Evolutionary conservation across 306 rosid genomes (phyloP).

Genomic region (Dalbergia oliveri): DNA sequence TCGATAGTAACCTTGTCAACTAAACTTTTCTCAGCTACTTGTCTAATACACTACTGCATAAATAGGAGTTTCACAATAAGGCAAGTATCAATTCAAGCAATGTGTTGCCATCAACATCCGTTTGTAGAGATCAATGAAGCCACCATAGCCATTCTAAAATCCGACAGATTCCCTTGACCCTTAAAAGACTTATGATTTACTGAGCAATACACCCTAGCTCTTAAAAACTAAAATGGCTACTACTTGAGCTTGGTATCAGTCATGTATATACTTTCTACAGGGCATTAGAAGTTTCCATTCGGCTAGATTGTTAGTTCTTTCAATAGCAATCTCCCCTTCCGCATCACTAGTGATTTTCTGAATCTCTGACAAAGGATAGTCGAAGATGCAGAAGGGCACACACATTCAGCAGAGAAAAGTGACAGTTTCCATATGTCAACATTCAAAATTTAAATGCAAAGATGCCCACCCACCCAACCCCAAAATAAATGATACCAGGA

Average conservation of each 20-base stretch:
- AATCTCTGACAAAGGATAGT: slow-evolving; percentile 13
- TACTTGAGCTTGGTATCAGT: slow-evolving; percentile 4
- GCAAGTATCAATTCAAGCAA: slow-evolving; percentile 29
- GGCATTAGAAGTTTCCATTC: neutral
- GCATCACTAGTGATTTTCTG: neutral
- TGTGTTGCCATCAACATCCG: neutral
- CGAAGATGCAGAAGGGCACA: neutral
- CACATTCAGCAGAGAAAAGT: neutral
- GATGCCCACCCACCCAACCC: neutral
- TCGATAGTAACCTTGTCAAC: neutral
- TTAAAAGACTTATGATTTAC: slow-evolving; percentile 16
- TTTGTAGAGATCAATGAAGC: neutral
- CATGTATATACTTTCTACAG: neutral
- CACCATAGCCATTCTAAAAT: slow-evolving; percentile 28
- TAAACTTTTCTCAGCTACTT: slow-evolving; percentile 13
- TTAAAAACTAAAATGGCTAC: slow-evolving; percentile 12
- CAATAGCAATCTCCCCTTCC: slow-evolving; percentile 1
- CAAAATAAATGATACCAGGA: neutral
- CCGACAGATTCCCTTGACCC: neutral
- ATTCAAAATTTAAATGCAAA: neutral
- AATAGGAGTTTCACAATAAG: slow-evolving; percentile 14
- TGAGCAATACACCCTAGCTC: neutral
- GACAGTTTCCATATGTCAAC: slow-evolving; percentile 1
- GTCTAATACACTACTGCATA: slow-evolving; percentile 11
- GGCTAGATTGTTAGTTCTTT: neutral